phyloP scores from a whole-genome alignment of 2,329 filamentous ascomycete genomes.

The Ophiostoma pallidulum region DNA sequence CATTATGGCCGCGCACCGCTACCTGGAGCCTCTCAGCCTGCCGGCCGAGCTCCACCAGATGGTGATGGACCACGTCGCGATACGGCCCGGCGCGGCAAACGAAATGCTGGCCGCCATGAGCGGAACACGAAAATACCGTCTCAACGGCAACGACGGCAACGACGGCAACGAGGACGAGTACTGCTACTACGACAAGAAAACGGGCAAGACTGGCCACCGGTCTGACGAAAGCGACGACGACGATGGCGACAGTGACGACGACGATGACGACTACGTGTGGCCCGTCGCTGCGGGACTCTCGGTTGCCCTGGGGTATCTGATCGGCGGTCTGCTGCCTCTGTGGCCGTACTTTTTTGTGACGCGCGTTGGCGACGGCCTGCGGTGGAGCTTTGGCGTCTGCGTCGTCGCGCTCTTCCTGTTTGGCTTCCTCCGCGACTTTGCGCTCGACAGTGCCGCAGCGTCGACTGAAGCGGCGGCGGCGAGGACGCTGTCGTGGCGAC shows the following conservation, averaged over 20 bases:
- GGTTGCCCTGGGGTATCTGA: slow-evolving; percentile 22
- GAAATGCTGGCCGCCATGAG: slow-evolving; percentile 1
- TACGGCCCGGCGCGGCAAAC: slow-evolving; percentile 4
- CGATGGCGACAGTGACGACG: slow-evolving; percentile 2
- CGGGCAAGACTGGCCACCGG: not conserved
- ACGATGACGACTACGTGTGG: slow-evolving; percentile 12
- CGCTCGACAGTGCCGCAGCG: slow-evolving; percentile 7
- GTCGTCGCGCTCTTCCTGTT: slow-evolving; percentile 23
- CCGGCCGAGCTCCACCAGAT: slow-evolving; percentile 16
- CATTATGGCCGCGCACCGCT: slow-evolving; percentile 2
- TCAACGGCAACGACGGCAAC: not conserved
- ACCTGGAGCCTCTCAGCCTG: slow-evolving; percentile 18
- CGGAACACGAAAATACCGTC: not conserved
- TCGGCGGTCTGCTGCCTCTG: slow-evolving; percentile 24
- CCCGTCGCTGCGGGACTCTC: slow-evolving; percentile 21
- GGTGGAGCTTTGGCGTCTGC: slow-evolving; percentile 26
- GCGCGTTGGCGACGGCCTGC: slow-evolving; percentile 21
- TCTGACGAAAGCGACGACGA: no score
- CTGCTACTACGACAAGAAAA: slow-evolving; percentile 4
- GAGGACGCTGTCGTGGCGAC: not conserved
- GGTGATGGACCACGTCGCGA: slow-evolving; percentile 14
- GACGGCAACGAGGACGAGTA: slow-evolving; percentile 2
- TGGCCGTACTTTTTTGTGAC: slow-evolving; percentile 24
- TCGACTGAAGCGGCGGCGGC: not conserved
- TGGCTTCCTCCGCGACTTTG: slow-evolving; percentile 22